Conservation (phyloP, 2,329 filamentous ascomycete species). For the Diaporthe australafricana region DNA sequence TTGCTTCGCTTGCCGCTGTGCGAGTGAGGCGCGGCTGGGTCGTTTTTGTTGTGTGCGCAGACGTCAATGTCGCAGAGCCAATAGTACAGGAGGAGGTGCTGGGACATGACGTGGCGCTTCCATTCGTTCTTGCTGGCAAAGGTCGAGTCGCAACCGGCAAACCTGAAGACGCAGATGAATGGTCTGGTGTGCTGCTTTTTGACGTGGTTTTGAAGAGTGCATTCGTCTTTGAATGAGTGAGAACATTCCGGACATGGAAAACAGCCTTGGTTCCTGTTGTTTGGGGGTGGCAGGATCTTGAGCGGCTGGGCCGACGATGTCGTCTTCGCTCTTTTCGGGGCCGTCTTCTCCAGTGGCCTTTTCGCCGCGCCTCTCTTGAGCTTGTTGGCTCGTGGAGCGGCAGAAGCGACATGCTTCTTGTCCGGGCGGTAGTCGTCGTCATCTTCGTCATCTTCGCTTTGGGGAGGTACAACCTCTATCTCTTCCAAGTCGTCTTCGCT, state of each 20-base stretch:
- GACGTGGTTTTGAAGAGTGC: constrained; percentile 60
- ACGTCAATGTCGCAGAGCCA: constrained; percentile 80
- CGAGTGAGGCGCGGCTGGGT: constrained; percentile 42
- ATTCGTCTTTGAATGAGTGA: constrained; percentile 57
- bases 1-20: constrained; percentile 34
- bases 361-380: constrained; percentile 42
- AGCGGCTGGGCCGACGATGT: constrained; percentile 33
- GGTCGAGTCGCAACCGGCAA: constrained; percentile 78
- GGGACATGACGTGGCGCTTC: constrained; percentile 87
- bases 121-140: constrained; percentile 93
- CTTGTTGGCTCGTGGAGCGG: constrained; percentile 29
- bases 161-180: constrained; percentile 82
- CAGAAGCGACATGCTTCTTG: neutral
- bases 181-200: constrained; percentile 67
- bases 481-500: constrained; percentile 34
- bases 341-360: constrained; percentile 15
- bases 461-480: constrained; percentile 11
- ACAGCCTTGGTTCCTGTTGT: constrained; percentile 28
- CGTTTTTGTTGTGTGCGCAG: constrained; percentile 55
- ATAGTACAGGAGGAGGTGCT: constrained; percentile 80
- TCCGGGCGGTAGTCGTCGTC: constrained; percentile 33
- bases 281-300: constrained; percentile 30
- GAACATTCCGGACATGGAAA: constrained; percentile 52
- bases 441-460: constrained; percentile 31
- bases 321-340: constrained; percentile 32